A percentile compares a stretch with the other conserved stretches of the same genome.
Evolutionary conservation across 257 asterid genomes (phyloP).

Genomic region (Catharanthus roseus): DNA sequence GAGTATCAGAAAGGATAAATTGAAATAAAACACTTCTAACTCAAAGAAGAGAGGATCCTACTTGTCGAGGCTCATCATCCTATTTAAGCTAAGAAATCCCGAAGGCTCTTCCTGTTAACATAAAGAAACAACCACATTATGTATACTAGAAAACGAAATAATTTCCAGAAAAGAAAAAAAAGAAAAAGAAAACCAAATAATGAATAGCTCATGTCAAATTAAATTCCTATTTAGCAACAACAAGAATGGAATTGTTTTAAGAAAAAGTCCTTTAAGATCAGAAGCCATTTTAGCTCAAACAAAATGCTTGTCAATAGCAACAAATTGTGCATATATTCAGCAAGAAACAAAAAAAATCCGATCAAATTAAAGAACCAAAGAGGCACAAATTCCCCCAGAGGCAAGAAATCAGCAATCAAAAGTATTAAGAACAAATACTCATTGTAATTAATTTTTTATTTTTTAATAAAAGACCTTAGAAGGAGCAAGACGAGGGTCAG

Average conservation of each 20-base stretch:
- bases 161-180: too few relatives aligned
- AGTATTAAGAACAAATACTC: not conserved
- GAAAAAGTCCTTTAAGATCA: too few relatives aligned
- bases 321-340: not conserved
- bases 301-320: not conserved
- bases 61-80: slow-evolving; percentile 94
- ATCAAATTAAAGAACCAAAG: not conserved
- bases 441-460: not conserved
- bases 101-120: slow-evolving; percentile 58
- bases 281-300: slow-evolving; percentile 1
- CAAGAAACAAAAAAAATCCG: not conserved
- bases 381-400: not conserved
- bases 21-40: not conserved
- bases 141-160: not conserved
- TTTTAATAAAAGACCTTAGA: slow-evolving; percentile 42
- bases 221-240: not conserved
- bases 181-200: not conserved
- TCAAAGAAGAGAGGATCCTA: slow-evolving; percentile 13
- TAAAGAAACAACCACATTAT: not conserved
- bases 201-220: not conserved
- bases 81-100: slow-evolving; percentile 90
- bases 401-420: not conserved
- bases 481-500: slow-evolving; percentile 17
- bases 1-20: not conserved
- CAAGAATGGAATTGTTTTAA: not conserved